These are phyloP conservation scores for Talaromyces sp. DNA, from an alignment of 2,329 filamentous ascomycete genomes.

Conservation along the genomic window DNA sequence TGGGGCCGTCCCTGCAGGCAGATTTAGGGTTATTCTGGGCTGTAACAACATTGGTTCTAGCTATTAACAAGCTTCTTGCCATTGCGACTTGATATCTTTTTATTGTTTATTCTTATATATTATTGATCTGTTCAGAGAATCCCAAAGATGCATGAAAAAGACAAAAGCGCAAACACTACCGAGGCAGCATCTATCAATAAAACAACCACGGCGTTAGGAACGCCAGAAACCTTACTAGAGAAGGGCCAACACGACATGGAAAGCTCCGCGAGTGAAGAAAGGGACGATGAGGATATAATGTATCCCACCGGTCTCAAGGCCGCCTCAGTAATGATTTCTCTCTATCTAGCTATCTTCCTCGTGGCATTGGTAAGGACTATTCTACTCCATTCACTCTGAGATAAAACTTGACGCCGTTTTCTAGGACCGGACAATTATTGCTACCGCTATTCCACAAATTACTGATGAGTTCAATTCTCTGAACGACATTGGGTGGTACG, in stretches of 20 bases:
- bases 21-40: background rate
- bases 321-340: slow-evolving; percentile 14
- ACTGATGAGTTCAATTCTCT: slow-evolving; percentile 38
- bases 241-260: background rate
- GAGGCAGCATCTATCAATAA: background rate
- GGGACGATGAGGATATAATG: background rate
- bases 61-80: background rate
- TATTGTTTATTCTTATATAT: background rate
- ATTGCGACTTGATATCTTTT: background rate
- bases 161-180: background rate
- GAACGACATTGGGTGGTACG: slow-evolving; percentile 41
- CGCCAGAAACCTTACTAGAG: background rate
- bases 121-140: background rate
- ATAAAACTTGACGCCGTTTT: background rate
- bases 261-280: background rate
- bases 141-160: background rate
- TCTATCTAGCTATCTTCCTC: slow-evolving; percentile 30
- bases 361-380: slow-evolving; percentile 27
- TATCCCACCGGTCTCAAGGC: background rate
- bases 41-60: background rate
- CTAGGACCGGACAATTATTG: slow-evolving; percentile 25
- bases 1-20: background rate
- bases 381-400: background rate
- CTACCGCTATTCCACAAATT: slow-evolving; percentile 26
- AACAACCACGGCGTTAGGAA: background rate